phyloP scores from a whole-genome alignment of 2,329 filamentous ascomycete species.

The Colletotrichum musicola region DNA sequence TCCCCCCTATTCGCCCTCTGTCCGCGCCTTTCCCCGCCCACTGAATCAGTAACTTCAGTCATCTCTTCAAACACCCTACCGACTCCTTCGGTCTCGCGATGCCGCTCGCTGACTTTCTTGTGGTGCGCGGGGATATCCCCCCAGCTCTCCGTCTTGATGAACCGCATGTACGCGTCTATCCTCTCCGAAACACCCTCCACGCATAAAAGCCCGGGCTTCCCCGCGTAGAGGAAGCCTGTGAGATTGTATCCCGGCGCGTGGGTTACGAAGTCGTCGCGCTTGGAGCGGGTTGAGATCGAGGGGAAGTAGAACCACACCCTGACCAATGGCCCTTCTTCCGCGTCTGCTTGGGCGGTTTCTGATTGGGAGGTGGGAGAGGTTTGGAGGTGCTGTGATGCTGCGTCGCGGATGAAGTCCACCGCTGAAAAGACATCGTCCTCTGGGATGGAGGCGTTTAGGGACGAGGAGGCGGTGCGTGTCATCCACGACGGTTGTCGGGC shows the following conservation, averaged over 20 bases:
- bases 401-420: slow-evolving; percentile 58
- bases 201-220: slow-evolving; percentile 69
- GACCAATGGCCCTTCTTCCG: slow-evolving; percentile 50
- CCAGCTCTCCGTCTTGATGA: slow-evolving; percentile 74
- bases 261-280: slow-evolving; percentile 68
- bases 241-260: slow-evolving; percentile 64
- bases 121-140: slow-evolving; percentile 72
- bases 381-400: slow-evolving; percentile 47
- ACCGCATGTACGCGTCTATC: slow-evolving; percentile 72
- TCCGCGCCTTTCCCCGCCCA: slow-evolving; percentile 59
- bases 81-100: slow-evolving; percentile 51
- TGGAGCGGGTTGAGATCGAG: slow-evolving; percentile 69
- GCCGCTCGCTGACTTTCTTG: slow-evolving; percentile 72
- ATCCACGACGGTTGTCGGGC: slow-evolving; percentile 65
- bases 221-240: slow-evolving; percentile 71
- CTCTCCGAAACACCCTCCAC: slow-evolving; percentile 60
- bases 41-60: slow-evolving; percentile 65
- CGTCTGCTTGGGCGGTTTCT: neutral
- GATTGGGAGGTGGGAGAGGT: neutral
- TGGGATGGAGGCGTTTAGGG: slow-evolving; percentile 55
- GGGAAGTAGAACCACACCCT: slow-evolving; percentile 75
- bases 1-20: slow-evolving; percentile 64
- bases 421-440: slow-evolving; percentile 56
- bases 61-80: slow-evolving; percentile 65
- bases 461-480: slow-evolving; percentile 59